Conservation (phyloP, 192 early-diverging fungal genomes). For the Podila horticola region DNA sequence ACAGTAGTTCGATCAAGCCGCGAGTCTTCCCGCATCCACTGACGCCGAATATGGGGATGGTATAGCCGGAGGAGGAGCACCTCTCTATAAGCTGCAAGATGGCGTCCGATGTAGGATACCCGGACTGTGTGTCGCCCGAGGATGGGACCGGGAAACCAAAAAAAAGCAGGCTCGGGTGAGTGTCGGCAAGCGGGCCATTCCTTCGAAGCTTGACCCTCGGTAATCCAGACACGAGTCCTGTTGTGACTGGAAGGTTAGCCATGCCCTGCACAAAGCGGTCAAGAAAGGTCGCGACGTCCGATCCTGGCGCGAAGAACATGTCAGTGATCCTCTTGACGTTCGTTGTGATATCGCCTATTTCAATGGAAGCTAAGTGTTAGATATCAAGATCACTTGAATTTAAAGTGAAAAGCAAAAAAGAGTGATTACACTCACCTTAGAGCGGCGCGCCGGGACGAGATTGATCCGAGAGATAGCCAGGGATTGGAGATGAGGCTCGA, state of each 20-base stretch:
- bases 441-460: background rate
- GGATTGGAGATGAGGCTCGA: background rate
- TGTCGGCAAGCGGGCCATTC: background rate
- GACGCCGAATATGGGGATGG: slow-evolving; percentile 4
- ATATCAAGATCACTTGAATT: background rate
- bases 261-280: background rate
- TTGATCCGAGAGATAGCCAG: background rate
- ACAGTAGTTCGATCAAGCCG: slow-evolving; percentile 5
- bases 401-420: background rate
- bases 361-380: background rate
- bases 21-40: slow-evolving; percentile 3
- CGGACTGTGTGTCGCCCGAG: background rate
- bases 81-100: slow-evolving; percentile 1
- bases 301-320: background rate
- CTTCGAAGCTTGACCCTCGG: slow-evolving; percentile 1
- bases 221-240: background rate
- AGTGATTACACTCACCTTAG: background rate
- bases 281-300: background rate
- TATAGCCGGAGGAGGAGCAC: background rate
- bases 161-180: slow-evolving; percentile 2
- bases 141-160: background rate
- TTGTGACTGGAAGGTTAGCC: background rate
- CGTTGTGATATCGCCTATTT: background rate
- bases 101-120: background rate
- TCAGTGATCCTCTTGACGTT: no score